Conservation (phyloP, 2,329 filamentous ascomycete species). For the Cercospora berteroae region DNA sequence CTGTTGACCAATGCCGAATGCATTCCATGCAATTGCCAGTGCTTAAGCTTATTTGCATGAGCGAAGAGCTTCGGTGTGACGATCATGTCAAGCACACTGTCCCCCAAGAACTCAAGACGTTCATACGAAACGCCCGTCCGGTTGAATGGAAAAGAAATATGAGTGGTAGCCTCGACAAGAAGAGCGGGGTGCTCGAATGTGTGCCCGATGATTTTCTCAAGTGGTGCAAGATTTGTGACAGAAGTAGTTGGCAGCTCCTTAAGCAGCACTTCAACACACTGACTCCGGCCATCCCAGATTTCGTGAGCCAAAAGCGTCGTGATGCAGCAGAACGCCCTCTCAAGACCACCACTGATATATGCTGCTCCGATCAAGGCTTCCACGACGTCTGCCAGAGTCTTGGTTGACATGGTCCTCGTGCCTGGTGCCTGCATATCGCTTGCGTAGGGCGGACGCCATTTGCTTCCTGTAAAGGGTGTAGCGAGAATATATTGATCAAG, state of each 20-base stretch:
- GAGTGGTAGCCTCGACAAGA: conserved; percentile 77
- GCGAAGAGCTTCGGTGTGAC: conserved; percentile 64
- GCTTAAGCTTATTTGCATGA: conserved; percentile 48
- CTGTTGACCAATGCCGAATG: conserved; percentile 76
- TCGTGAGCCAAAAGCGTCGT: conserved; percentile 62
- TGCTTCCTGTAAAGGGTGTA: conserved; percentile 63
- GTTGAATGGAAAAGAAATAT: conserved; percentile 47
- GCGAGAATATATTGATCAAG: conserved; percentile 73
- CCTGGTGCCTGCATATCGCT: conserved; percentile 48
- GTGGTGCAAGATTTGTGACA: conserved; percentile 46
- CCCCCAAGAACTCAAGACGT: conserved; percentile 83
- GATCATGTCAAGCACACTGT: conserved; percentile 77
- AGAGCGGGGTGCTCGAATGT: conserved; percentile 66
- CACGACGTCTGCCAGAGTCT: conserved; percentile 81
- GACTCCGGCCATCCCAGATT: conserved; percentile 23
- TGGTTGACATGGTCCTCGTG: conserved; percentile 62
- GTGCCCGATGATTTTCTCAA: conserved; percentile 70
- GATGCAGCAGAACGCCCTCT: conserved; percentile 63
- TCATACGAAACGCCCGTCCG: conserved; percentile 61
- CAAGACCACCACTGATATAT: conserved; percentile 65
- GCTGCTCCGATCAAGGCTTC: conserved; percentile 80
- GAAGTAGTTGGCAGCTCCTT: conserved; percentile 48
- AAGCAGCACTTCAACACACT: conserved; percentile 18
- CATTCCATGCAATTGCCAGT: conserved; percentile 69
- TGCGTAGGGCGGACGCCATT: conserved; percentile 69